These are phyloP conservation scores for Sanghuangporus baumii DNA, from an alignment of 1,284 basidiomycete species.

Conservation along the genomic window DNA sequence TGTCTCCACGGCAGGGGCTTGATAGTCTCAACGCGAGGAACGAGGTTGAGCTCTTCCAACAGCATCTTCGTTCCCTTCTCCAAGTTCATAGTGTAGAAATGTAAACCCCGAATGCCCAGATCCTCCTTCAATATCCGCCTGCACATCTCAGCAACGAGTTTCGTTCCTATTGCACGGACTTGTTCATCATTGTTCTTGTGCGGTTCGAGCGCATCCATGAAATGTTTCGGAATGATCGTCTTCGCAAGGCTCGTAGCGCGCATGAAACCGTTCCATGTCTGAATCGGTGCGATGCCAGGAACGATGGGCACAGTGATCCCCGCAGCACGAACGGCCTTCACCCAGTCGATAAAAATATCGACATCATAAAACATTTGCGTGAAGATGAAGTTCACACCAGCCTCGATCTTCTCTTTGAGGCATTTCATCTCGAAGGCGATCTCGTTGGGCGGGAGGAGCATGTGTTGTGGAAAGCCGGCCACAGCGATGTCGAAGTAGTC, in stretches of 20 bases:
- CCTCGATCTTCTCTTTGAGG: conserved; percentile 85
- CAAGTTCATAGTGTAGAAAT: conserved; percentile 98
- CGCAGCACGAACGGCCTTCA: conserved; percentile 72
- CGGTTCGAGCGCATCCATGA: conserved; percentile 81
- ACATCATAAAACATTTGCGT: conserved; percentile 96
- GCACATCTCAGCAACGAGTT: conserved; percentile 87
- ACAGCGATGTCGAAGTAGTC: conserved; percentile 95
- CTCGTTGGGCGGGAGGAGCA: conserved; percentile 63
- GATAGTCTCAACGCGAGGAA: conserved; percentile 80
- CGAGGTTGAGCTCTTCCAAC: conserved; percentile 81
- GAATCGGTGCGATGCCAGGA: conserved; percentile 95
- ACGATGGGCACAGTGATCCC: conserved; percentile 94
- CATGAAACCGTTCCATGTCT: conserved; percentile 96
- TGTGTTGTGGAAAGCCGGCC: conserved; percentile 82
- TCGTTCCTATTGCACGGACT: conserved; percentile 84
- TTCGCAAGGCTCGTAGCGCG: conserved; percentile 88
- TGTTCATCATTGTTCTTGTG: conserved; percentile 90
- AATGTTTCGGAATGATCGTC: conserved; percentile 76
- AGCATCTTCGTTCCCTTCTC: conserved; percentile 94
- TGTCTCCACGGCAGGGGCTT: conserved; percentile 93
- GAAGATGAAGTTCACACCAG: conserved; percentile 87
- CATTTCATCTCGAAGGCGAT: conserved; percentile 80
- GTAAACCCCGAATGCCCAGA: conserved; percentile 81
- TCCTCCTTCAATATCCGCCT: conserved; percentile 70
- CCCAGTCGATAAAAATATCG: conserved; percentile 82